Percentiles rank a stretch among this genome's conserved stretches.
Conservation (phyloP, 2,329 filamentous ascomycete species). For the Bipolaris zeicola region DNA sequence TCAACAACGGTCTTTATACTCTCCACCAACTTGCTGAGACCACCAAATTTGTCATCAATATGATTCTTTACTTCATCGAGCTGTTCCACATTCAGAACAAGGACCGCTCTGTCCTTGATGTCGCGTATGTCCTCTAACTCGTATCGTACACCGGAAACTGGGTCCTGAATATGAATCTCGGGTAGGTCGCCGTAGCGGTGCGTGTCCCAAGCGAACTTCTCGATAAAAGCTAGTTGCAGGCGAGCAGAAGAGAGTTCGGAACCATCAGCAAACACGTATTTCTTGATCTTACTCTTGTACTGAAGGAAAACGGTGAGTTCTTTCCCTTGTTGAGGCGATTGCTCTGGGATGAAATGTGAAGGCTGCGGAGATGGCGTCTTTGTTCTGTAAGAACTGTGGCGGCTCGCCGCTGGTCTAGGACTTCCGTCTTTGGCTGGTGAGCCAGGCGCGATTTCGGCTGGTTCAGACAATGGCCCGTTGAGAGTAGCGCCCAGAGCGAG, state of each 20-base stretch:
- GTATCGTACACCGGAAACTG: slow-evolving; percentile 92
- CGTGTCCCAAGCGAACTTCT: slow-evolving; percentile 99
- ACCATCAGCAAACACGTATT: slow-evolving; percentile 86
- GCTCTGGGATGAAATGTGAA: slow-evolving; percentile 54
- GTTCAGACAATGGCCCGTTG: slow-evolving; percentile 44
- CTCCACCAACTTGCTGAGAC: slow-evolving; percentile 81
- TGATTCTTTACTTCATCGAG: slow-evolving; percentile 96
- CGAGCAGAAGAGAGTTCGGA: slow-evolving; percentile 85
- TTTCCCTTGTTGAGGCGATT: slow-evolving; percentile 76
- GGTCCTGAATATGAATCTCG: slow-evolving; percentile 97
- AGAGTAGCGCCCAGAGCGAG: slow-evolving; percentile 43
- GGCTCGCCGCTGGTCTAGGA: slow-evolving; percentile 28
- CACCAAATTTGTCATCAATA: slow-evolving; percentile 87
- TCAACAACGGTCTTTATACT: slow-evolving; percentile 83
- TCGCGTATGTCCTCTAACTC: slow-evolving; percentile 92
- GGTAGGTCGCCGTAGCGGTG: slow-evolving; percentile 94
- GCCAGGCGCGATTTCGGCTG: slow-evolving; percentile 33
- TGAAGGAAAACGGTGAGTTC: slow-evolving; percentile 93
- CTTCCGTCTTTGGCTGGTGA: slow-evolving; percentile 33
- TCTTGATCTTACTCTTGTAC: slow-evolving; percentile 97
- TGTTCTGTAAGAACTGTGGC: slow-evolving; percentile 38
- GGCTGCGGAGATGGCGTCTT: slow-evolving; percentile 51
- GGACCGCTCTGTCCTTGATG: slow-evolving; percentile 90
- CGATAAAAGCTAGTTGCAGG: slow-evolving; percentile 93
- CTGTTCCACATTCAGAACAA: slow-evolving; percentile 92